phyloP scores from a whole-genome alignment of 2,329 filamentous ascomycete species.

The Metarhizium rileyi region DNA sequence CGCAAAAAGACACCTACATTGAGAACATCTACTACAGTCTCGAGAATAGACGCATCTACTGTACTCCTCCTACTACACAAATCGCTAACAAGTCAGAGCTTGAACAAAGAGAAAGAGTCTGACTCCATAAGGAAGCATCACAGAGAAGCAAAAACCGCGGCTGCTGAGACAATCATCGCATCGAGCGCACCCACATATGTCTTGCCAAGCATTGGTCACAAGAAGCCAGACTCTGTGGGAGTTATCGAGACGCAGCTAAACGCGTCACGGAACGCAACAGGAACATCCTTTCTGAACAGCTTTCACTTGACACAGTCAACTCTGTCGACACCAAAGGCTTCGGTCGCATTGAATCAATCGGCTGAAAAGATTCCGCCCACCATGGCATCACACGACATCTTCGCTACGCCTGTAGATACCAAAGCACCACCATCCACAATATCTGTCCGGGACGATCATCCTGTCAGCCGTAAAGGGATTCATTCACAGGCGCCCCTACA shows the following conservation, averaged over 20 bases:
- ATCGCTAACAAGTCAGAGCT: background rate
- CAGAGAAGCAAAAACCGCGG: background rate
- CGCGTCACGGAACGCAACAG: background rate
- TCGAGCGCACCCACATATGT: background rate
- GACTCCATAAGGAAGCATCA: background rate
- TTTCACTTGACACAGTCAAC: background rate
- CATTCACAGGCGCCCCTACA: constrained; percentile 40
- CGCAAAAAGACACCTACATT: background rate
- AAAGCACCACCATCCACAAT: constrained; percentile 41
- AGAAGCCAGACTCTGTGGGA: background rate
- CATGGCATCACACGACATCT: constrained; percentile 38
- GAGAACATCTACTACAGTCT: background rate
- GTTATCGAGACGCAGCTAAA: background rate
- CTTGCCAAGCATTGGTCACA: background rate
- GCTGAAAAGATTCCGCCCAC: constrained; percentile 1
- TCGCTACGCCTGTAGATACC: constrained; percentile 43
- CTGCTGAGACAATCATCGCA: background rate
- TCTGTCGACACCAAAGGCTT: background rate
- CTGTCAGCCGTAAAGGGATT: constrained; percentile 45
- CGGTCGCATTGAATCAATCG: background rate
- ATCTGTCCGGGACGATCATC: constrained; percentile 42
- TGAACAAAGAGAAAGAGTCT: background rate
- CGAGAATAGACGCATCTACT: background rate
- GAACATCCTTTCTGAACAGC: background rate
- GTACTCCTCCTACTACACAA: background rate